A percentile compares a stretch with the other conserved stretches of the same genome.
Conservation (phyloP, 2,329 filamentous ascomycete species). For the Microsporum ferrugineum region DNA sequence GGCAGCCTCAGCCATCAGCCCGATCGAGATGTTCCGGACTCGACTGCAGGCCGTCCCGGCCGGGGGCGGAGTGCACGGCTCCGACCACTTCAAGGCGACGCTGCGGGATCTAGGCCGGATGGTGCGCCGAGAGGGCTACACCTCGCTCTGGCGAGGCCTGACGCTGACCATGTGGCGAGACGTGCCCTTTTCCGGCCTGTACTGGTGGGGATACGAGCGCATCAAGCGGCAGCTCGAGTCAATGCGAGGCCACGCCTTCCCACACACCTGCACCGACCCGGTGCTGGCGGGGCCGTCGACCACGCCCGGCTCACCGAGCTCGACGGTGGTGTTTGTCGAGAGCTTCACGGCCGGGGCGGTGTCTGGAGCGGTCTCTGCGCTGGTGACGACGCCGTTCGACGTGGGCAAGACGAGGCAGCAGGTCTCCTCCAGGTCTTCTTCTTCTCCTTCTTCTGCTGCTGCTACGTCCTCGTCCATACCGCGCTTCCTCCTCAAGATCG, state of each 20-base stretch:
- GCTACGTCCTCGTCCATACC: constrained; percentile 48
- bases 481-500: constrained; percentile 81
- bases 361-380: constrained; percentile 73
- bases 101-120: constrained; percentile 65
- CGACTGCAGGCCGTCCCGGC: constrained; percentile 69
- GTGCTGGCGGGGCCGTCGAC: not conserved
- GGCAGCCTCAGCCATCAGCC: constrained; percentile 72
- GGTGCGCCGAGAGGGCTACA: constrained; percentile 65
- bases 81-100: constrained; percentile 67
- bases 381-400: constrained; percentile 90
- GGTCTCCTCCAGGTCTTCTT: constrained; percentile 33
- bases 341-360: constrained; percentile 77
- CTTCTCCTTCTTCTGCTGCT: too few relatives aligned
- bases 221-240: constrained; percentile 62
- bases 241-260: constrained; percentile 42
- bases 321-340: constrained; percentile 68
- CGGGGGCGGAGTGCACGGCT: constrained; percentile 22
- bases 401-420: constrained; percentile 95
- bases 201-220: constrained; percentile 96
- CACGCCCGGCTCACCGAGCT: constrained; percentile 45
- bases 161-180: constrained; percentile 91
- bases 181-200: constrained; percentile 90
- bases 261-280: not conserved
- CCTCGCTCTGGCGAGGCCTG: constrained; percentile 78
- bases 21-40: constrained; percentile 89